Evolutionary conservation across 2,329 filamentous ascomycete genomes (phyloP).

Genomic region (Stemphylium lycopersici): DNA sequence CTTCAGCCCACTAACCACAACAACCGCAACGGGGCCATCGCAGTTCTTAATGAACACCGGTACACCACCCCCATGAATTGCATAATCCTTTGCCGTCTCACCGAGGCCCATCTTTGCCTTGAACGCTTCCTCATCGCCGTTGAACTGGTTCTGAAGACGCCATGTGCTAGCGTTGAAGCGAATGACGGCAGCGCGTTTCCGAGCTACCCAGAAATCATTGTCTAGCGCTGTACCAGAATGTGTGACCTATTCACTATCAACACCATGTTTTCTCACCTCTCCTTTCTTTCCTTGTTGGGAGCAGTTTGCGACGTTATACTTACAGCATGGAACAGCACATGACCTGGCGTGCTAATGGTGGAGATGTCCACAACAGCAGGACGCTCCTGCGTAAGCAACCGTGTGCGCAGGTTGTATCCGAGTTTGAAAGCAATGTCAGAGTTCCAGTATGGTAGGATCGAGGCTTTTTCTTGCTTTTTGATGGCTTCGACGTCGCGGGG

Average conservation of each 20-base stretch:
- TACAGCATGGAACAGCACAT: conserved; percentile 72
- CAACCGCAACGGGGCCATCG: conserved; percentile 74
- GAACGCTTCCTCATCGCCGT: conserved; percentile 67
- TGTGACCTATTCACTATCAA: conserved; percentile 47
- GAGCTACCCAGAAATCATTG: conserved; percentile 67
- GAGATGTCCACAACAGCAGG: conserved; percentile 69
- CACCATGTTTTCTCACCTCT: no score
- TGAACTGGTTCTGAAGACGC: conserved; percentile 72
- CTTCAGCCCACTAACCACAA: conserved; percentile 78
- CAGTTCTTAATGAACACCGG: conserved; percentile 73
- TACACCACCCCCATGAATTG: conserved; percentile 78
- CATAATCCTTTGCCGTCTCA: conserved; percentile 63
- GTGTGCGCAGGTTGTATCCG: conserved; percentile 65
- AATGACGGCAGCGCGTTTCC: conserved; percentile 76
- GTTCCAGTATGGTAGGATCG: conserved; percentile 61
- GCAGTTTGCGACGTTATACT: neutral
- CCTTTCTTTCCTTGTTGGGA: no score
- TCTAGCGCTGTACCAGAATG: conserved; percentile 71
- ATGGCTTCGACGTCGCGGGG: conserved; percentile 46
- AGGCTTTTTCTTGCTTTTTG: conserved; percentile 47
- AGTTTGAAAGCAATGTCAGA: conserved; percentile 66
- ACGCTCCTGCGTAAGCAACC: conserved; percentile 60
- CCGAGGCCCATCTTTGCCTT: conserved; percentile 66
- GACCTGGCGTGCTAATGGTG: conserved; percentile 58
- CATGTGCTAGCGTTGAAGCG: conserved; percentile 73